Conservation (phyloP, 169 alveolate species). For the Babesia gibsoni region DNA sequence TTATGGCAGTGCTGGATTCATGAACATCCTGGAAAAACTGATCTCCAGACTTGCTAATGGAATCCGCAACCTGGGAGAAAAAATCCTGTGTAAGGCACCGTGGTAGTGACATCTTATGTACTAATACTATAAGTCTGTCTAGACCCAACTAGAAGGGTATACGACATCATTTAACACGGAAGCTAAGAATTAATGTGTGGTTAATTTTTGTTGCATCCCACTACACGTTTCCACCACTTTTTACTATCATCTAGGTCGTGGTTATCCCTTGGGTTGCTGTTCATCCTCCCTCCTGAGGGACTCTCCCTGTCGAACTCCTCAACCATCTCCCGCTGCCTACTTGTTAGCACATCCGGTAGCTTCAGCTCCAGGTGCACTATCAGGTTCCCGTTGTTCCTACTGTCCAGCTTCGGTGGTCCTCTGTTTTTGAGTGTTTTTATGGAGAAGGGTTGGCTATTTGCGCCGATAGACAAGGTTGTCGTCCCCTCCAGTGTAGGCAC, state of each 20-base stretch:
- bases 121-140: neutral
- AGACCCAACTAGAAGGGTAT: neutral
- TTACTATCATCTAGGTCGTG: neutral
- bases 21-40: conserved; percentile 50
- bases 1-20: conserved; percentile 34
- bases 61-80: conserved; percentile 43
- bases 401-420: conserved; percentile 83
- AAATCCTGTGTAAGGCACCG: conserved; percentile 49
- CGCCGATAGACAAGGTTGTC: conserved; percentile 70
- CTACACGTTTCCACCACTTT: conserved; percentile 63
- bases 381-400: conserved; percentile 77
- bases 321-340: conserved; percentile 69
- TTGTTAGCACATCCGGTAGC: conserved; percentile 68
- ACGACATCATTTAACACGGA: too few species aligned
- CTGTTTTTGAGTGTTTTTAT: conserved; percentile 74
- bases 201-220: conserved; percentile 16
- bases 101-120: conserved; percentile 50
- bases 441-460: conserved; percentile 78
- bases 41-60: conserved; percentile 29
- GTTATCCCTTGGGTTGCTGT: neutral
- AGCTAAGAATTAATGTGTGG: neutral
- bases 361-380: conserved; percentile 76
- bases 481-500: conserved; percentile 80
- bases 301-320: conserved; percentile 70
- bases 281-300: neutral